Percentiles rank a stretch among this genome's conserved stretches.
These are phyloP conservation scores for Tuber brumale DNA, from an alignment of 495 filamentous ascomycete species.

Conservation along the genomic window DNA sequence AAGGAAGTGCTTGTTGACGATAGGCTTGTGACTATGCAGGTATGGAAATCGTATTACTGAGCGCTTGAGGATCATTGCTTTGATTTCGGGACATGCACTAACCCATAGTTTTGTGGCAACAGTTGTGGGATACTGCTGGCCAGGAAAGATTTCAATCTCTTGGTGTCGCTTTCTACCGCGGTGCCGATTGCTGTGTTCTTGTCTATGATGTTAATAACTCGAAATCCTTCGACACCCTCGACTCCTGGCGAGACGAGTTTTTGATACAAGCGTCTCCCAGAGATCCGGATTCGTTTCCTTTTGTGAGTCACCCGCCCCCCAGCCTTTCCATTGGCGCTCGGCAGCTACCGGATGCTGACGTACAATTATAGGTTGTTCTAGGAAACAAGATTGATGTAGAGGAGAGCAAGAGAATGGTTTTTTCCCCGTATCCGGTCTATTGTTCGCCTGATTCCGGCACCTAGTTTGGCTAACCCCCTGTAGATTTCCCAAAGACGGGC, in stretches of 20 bases:
- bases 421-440: constrained; percentile 24
- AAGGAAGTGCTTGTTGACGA: constrained; percentile 98
- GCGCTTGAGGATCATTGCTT: neutral
- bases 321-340: neutral
- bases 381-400: constrained; percentile 99
- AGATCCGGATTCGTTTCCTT: constrained; percentile 96
- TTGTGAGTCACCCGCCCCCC: constrained; percentile 56
- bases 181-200: constrained; percentile 96
- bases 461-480: constrained; percentile 12
- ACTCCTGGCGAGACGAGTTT: constrained; percentile 98
- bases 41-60: constrained; percentile 44
- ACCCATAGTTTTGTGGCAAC: constrained; percentile 12
- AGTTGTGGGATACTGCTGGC: constrained; percentile 98
- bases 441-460: constrained; percentile 14
- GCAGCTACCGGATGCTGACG: constrained; percentile 7
- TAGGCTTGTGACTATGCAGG: constrained; percentile 97
- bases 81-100: constrained; percentile 11
- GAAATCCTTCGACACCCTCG: constrained; percentile 96
- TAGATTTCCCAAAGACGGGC: constrained; percentile 89
- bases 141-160: constrained; percentile 97
- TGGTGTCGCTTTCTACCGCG: constrained; percentile 96
- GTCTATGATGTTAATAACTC: constrained; percentile 99
- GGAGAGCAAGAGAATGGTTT: constrained; percentile 86
- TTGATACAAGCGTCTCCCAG: constrained; percentile 93
- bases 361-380: constrained; percentile 64